A percentile compares a stretch with the other conserved stretches of the same genome.
Conservation (phyloP, 208 protist species). For the Lotmaria passim region DNA sequence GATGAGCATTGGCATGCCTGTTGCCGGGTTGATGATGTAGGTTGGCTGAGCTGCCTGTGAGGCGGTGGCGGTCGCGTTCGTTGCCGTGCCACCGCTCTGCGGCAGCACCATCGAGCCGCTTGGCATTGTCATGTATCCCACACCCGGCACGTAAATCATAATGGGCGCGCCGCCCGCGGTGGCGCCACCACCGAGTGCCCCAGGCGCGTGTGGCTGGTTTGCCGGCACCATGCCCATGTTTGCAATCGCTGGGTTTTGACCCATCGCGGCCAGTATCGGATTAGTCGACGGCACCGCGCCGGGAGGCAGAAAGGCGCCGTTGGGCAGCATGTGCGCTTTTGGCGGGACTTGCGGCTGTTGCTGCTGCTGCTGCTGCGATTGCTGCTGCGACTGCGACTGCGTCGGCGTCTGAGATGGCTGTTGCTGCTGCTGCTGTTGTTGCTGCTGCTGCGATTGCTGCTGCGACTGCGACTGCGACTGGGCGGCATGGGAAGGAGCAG, state of each 20-base stretch:
- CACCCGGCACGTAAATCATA: constrained; percentile 33
- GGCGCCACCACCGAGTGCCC: background rate
- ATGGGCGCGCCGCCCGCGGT: constrained; percentile 17
- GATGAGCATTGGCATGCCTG: constrained; percentile 33
- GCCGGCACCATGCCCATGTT: constrained; percentile 31
- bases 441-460: background rate
- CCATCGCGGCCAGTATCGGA: constrained; percentile 23
- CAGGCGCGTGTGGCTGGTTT: background rate
- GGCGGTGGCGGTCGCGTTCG: background rate
- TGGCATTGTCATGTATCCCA: constrained; percentile 34
- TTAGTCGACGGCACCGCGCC: background rate
- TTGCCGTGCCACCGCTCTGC: background rate
- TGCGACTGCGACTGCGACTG: no score
- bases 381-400: no score
- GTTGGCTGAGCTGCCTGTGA: constrained; percentile 14
- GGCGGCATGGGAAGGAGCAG: constrained; percentile 1
- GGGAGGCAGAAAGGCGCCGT: background rate
- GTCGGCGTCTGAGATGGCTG: no score
- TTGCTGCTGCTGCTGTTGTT: constrained; percentile 12
- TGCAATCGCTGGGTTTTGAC: constrained; percentile 15
- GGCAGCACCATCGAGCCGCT: constrained; percentile 16
- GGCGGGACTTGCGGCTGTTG: constrained; percentile 1
- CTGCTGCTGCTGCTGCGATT: background rate
- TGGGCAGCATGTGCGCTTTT: constrained; percentile 19
- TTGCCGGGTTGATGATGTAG: constrained; percentile 39